phyloP scores from a whole-genome alignment of 495 filamentous ascomycete species.

The Ramalina peruviana region DNA sequence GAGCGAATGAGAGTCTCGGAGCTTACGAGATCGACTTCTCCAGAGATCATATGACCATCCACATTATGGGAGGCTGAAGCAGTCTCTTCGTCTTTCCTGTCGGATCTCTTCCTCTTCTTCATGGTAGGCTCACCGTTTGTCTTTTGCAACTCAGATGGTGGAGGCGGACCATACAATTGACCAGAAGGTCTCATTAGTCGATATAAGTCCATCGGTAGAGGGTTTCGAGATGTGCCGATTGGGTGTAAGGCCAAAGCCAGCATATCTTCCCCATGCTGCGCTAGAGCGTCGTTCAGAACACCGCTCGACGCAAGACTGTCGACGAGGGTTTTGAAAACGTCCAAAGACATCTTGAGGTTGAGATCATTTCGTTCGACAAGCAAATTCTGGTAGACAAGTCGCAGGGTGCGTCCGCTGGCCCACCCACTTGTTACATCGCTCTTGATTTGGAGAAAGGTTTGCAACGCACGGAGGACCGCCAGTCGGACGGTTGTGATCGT shows the following conservation, averaged over 20 bases:
- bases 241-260: constrained; percentile 72
- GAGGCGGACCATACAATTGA: constrained; percentile 49
- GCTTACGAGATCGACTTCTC: constrained; percentile 88
- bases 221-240: constrained; percentile 78
- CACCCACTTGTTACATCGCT: constrained; percentile 75
- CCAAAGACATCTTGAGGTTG: constrained; percentile 62
- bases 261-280: constrained; percentile 57
- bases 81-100: constrained; percentile 52
- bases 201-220: constrained; percentile 74
- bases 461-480: constrained; percentile 80
- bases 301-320: constrained; percentile 45
- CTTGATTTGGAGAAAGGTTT: constrained; percentile 81
- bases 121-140: constrained; percentile 31
- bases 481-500: constrained; percentile 92
- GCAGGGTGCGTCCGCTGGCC: constrained; percentile 79
- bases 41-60: constrained; percentile 94
- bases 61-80: constrained; percentile 70
- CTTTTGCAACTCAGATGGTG: constrained; percentile 32
- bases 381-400: constrained; percentile 86
- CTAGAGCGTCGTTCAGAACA: constrained; percentile 45
- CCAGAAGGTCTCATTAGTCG: constrained; percentile 95
- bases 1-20: constrained; percentile 77
- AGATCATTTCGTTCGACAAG: constrained; percentile 81
- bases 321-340: constrained; percentile 74
- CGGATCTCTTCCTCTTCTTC: constrained; percentile 69